These are phyloP conservation scores for Lactarius hengduanensis DNA, from an alignment of 768 basidiomycete genomes.

Conservation along the genomic window DNA sequence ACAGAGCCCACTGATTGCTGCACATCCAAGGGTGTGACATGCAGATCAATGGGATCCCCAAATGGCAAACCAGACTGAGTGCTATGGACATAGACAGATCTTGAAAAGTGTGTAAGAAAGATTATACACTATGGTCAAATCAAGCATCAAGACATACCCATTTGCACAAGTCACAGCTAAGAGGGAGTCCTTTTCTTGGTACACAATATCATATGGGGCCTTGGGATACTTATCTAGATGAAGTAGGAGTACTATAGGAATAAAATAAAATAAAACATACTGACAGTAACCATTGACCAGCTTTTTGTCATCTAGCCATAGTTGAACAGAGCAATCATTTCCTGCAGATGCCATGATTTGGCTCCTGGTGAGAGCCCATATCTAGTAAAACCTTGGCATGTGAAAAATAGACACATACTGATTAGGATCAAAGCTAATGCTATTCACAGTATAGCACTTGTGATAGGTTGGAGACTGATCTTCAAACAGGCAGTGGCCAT, in stretches of 20 bases:
- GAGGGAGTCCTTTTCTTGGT: conserved; percentile 20
- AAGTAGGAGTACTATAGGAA: background rate
- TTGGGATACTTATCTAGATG: conserved; percentile 20
- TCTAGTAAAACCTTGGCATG: background rate
- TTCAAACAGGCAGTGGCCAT: conserved; percentile 21
- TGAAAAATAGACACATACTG: conserved; percentile 4
- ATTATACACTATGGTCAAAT: background rate
- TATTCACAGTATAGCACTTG: conserved; percentile 27
- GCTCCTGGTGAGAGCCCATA: background rate
- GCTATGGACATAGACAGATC: conserved; percentile 19
- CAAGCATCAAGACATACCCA: conserved; percentile 15
- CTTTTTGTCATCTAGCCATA: conserved; percentile 22
- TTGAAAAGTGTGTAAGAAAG: conserved; percentile 6
- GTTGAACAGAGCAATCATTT: conserved; percentile 20
- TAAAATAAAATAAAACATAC: background rate
- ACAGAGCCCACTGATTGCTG: conserved; percentile 24
- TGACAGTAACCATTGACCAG: conserved; percentile 8
- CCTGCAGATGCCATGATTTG: conserved; percentile 25
- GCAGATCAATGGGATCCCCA: conserved; percentile 17
- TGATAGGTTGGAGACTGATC: background rate
- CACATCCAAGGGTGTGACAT: conserved; percentile 15
- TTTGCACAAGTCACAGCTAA: conserved; percentile 24
- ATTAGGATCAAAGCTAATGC: conserved; percentile 28
- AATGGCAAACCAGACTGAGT: background rate
- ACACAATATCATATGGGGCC: conserved; percentile 20